phyloP scores from a whole-genome alignment of 176 grass and related monocot species.

The Zea mays region Zm-B73-REFERENCE-NAM-5.0 NC_050103.1:22844001-22844500 shows the following conservation, averaged over 20 bases:
- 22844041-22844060: slow-evolving; percentile 15
- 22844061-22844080: slow-evolving; percentile 32
- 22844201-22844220: slow-evolving; percentile 38
- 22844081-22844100: slow-evolving; percentile 61
- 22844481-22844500: slow-evolving; percentile 18
- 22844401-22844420: slow-evolving; percentile 76
- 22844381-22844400: slow-evolving; percentile 57
- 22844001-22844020: neutral
- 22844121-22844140: slow-evolving; percentile 30
- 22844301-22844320: slow-evolving; percentile 48
- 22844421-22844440: slow-evolving; percentile 64
- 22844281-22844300: slow-evolving; percentile 13
- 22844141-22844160: neutral
- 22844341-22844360: slow-evolving; percentile 61
- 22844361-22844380: slow-evolving; percentile 48
- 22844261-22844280: slow-evolving; percentile 22
- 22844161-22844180: slow-evolving; percentile 49
- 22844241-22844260: slow-evolving; percentile 70
- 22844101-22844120: slow-evolving; percentile 51
- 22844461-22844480: slow-evolving; percentile 55
- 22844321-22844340: slow-evolving; percentile 36
- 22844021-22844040: slow-evolving; percentile 6
- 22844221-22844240: slow-evolving; percentile 36
- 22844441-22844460: slow-evolving; percentile 46
- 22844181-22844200: slow-evolving; percentile 39